phyloP scores from a whole-genome alignment of 345 rosid species.

The Syzygium aromaticum region DNA sequence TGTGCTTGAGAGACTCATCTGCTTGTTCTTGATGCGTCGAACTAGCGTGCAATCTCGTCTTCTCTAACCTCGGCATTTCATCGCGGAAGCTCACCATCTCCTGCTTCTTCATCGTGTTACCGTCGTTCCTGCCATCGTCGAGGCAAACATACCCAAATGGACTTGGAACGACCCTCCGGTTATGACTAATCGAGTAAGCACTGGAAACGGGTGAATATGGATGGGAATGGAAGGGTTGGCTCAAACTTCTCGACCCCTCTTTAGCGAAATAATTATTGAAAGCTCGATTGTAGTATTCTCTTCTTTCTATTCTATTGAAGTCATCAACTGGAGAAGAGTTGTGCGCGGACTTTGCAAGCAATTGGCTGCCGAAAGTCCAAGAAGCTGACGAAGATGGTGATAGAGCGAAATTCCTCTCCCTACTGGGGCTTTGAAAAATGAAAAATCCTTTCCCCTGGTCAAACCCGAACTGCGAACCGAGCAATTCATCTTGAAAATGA shows the following conservation, averaged over 20 bases:
- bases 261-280: not conserved
- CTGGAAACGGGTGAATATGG: slow-evolving; percentile 7
- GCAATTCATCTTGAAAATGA: not conserved
- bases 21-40: slow-evolving; percentile 15
- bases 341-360: not conserved
- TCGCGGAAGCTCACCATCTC: not conserved
- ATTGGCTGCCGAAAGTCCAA: slow-evolving; percentile 19
- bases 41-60: slow-evolving; percentile 1
- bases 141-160: slow-evolving; percentile 17
- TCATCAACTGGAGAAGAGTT: slow-evolving; percentile 16
- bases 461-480: not conserved
- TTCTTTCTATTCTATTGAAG: slow-evolving; percentile 10
- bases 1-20: slow-evolving; percentile 12
- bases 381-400: slow-evolving; percentile 11
- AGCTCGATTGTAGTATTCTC: not conserved
- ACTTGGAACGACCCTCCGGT: slow-evolving; percentile 25
- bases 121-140: not conserved
- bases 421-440: not conserved
- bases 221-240: not conserved
- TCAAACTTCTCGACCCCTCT: not conserved
- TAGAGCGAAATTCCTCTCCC: not conserved
- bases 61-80: slow-evolving; percentile 1
- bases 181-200: not conserved
- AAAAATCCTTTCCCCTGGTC: not conserved
- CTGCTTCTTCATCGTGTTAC: not conserved